Percentiles rank a stretch among this genome's conserved stretches.
Evolutionary conservation across 1,284 basidiomycete species (phyloP).

Genomic region (Cystobasidium sp.): DNA sequence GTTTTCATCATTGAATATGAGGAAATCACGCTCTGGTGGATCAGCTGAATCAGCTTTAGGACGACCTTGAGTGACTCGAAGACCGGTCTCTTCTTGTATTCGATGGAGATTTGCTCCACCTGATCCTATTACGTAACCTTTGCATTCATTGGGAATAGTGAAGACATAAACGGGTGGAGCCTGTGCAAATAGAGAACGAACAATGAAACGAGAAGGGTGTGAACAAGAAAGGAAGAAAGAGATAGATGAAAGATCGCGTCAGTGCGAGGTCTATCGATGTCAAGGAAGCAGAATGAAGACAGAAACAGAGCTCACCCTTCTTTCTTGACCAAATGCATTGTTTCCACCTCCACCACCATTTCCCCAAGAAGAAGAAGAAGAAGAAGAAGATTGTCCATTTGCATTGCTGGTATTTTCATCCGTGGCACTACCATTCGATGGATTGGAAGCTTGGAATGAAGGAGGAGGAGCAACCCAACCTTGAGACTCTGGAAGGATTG

Average conservation of each 20-base stretch:
- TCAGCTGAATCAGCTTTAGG: not conserved
- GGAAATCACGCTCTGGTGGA: constrained; percentile 10
- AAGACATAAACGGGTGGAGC: constrained; percentile 13
- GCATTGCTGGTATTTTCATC: not conserved
- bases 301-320: not conserved
- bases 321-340: not conserved
- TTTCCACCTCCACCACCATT: not conserved
- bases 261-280: no score
- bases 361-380: not conserved
- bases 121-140: constrained; percentile 7
- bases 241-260: no score
- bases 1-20: constrained; percentile 17
- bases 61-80: constrained; percentile 1
- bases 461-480: not conserved
- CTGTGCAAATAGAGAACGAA: not conserved
- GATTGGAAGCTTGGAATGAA: not conserved
- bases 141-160: not conserved
- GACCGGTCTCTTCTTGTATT: constrained; percentile 6
- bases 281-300: no score
- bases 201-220: not conserved
- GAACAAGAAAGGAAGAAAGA: not conserved
- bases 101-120: not conserved
- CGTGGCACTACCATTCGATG: not conserved
- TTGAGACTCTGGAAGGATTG: not conserved
- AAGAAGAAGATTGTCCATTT: no score